Conservation (phyloP, 352 stramenopile species). For the Globisporangium solare region DNA sequence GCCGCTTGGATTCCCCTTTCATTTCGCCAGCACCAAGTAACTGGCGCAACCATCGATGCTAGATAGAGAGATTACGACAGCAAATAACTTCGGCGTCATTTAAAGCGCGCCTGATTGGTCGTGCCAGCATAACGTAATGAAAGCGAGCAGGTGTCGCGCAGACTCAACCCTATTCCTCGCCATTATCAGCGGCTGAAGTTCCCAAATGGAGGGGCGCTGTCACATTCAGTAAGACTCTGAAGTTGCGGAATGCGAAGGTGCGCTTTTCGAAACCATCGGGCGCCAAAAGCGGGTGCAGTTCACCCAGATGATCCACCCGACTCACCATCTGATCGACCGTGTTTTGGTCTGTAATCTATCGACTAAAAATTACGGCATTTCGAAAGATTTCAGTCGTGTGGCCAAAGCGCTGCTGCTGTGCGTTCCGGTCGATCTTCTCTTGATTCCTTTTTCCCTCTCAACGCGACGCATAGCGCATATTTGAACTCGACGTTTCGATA, state of each 20-base stretch:
- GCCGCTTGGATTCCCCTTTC: too few relatives aligned
- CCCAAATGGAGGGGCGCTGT: background rate
- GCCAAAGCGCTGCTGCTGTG: too few relatives aligned
- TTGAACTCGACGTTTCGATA: too few relatives aligned
- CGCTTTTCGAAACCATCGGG: background rate
- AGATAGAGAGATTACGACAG: too few relatives aligned
- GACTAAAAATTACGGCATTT: background rate
- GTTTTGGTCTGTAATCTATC: background rate
- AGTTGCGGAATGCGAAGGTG: background rate
- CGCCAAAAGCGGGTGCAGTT: background rate
- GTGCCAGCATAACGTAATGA: too few relatives aligned
- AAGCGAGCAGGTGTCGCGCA: background rate
- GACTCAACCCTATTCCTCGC: slow-evolving; percentile 6
- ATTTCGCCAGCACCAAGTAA: too few relatives aligned
- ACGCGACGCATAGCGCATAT: too few relatives aligned
- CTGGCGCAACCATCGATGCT: too few relatives aligned
- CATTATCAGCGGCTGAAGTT: slow-evolving; percentile 7
- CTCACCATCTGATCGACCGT: background rate
- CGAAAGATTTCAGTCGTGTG: background rate
- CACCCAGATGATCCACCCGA: background rate
- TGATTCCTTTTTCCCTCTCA: too few relatives aligned
- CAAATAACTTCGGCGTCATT: background rate
- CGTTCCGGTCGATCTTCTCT: too few relatives aligned
- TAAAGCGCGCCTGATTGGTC: background rate
- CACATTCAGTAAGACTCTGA: background rate